Evolutionary conservation across 306 rosid genomes (phyloP).

Genomic region (Castanea crenata): DNA sequence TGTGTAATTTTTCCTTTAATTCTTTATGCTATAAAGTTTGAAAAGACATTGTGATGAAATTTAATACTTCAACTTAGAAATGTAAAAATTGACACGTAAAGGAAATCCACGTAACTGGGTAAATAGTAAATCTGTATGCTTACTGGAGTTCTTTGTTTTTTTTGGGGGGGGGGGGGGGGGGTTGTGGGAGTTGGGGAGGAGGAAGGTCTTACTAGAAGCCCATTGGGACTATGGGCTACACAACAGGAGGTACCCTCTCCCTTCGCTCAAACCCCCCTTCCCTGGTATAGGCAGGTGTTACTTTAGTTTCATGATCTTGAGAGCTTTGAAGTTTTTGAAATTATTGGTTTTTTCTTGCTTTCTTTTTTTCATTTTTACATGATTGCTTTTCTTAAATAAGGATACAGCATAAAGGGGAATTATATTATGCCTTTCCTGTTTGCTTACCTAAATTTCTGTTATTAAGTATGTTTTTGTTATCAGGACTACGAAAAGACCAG

Average conservation of each 20-base stretch:
- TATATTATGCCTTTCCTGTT: background rate
- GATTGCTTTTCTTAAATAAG: background rate
- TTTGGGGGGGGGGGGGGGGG: too few species aligned
- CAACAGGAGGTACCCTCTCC: too few species aligned
- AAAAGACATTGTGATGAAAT: background rate
- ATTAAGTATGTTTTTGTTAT: slow-evolving; percentile 32
- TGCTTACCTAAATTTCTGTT: slow-evolving; percentile 18
- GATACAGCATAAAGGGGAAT: slow-evolving; percentile 9
- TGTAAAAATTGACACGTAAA: slow-evolving; percentile 22
- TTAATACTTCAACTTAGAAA: background rate
- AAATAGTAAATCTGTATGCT: slow-evolving; percentile 33
- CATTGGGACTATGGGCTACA: too few species aligned
- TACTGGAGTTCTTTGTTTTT: background rate
- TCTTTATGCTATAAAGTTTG: background rate
- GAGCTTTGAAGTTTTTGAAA: background rate
- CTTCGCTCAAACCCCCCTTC: too few species aligned
- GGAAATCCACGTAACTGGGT: slow-evolving; percentile 91
- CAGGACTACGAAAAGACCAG: slow-evolving; percentile 98
- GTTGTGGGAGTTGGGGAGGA: too few species aligned
- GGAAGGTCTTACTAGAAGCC: too few species aligned
- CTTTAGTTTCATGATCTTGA: background rate
- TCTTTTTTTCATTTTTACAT: background rate
- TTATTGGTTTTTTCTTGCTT: background rate
- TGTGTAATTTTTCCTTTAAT: background rate
- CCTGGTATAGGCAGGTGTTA: too few species aligned